Conservation (phyloP, 805 yeast genomes). For the Pichia sporocuriosa region DNA sequence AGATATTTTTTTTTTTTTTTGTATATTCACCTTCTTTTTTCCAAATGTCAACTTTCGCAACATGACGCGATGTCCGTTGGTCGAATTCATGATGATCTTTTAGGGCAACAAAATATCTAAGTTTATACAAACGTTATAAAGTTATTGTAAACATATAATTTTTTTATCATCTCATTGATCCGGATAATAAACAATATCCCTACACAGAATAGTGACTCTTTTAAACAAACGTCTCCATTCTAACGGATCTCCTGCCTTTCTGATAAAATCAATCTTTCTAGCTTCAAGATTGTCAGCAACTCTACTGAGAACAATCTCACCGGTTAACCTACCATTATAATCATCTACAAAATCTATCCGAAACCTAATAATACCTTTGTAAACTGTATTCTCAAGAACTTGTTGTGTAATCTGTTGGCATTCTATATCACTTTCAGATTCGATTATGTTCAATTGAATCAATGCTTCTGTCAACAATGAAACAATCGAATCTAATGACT, state of each 20-base stretch:
- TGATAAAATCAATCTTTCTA: conserved; percentile 47
- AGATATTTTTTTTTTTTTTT: background rate
- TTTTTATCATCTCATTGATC: background rate
- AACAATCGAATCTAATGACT: conserved; percentile 37
- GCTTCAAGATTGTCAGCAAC: conserved; percentile 33
- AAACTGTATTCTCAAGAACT: conserved; percentile 24
- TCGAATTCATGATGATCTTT: too few species aligned
- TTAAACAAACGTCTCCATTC: conserved; percentile 70
- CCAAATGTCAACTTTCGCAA: too few species aligned
- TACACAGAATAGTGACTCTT: conserved; percentile 46
- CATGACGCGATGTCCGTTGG: too few species aligned
- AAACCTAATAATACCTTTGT: conserved; percentile 31
- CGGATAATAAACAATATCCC: conserved; percentile 42
- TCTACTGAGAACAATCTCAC: conserved; percentile 38
- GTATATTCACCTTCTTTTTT: background rate
- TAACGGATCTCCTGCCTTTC: conserved; percentile 58
- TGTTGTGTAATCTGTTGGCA: conserved; percentile 18
- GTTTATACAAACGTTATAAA: too few species aligned
- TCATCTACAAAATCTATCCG: conserved; percentile 38
- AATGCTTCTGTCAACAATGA: conserved; percentile 37
- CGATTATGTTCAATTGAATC: conserved; percentile 35
- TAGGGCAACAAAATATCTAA: too few species aligned
- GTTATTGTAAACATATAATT: too few species aligned
- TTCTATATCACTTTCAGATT: conserved; percentile 16
- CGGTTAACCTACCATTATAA: conserved; percentile 38